Conservation (phyloP, 495 filamentous ascomycete species). For the Baudoinia panamericana region DNA sequence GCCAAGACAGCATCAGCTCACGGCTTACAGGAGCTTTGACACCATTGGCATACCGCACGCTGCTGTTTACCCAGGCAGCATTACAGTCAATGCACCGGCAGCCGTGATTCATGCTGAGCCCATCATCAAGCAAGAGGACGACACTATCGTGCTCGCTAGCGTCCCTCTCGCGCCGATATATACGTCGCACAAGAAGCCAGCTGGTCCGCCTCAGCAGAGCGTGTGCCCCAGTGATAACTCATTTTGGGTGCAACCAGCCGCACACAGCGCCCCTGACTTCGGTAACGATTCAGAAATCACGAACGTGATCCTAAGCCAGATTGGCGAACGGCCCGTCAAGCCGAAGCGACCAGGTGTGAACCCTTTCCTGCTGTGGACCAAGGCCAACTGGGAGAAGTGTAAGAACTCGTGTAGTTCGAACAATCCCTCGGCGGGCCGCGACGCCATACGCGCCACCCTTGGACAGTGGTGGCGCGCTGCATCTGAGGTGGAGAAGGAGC, state of each 20-base stretch:
- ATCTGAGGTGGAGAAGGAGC: constrained; percentile 49
- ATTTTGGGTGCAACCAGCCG: constrained; percentile 12
- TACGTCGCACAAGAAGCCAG: neutral
- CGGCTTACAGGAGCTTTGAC: too few species aligned
- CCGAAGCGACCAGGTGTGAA: constrained; percentile 60
- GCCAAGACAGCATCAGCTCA: neutral
- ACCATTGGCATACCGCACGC: too few species aligned
- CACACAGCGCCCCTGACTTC: constrained; percentile 29
- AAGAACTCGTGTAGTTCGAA: constrained; percentile 49
- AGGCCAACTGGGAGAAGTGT: constrained; percentile 63
- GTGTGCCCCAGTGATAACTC: constrained; percentile 10
- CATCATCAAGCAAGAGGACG: constrained; percentile 16
- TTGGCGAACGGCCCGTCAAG: constrained; percentile 59
- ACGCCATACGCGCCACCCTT: constrained; percentile 69
- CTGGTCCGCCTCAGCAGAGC: constrained; percentile 32
- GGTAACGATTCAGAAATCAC: constrained; percentile 62
- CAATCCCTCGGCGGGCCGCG: constrained; percentile 49
- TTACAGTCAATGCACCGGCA: too few species aligned
- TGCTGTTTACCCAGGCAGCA: too few species aligned
- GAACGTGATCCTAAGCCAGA: constrained; percentile 48
- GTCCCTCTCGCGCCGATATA: neutral
- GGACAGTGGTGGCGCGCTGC: constrained; percentile 84
- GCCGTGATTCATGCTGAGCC: neutral
- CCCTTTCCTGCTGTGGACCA: constrained; percentile 54
- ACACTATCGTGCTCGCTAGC: neutral